Evolutionary conservation across 331 rosid species (phyloP), one percentile per base, ranked within the genome.

Genomic region (Quercus phellos): DNA sequence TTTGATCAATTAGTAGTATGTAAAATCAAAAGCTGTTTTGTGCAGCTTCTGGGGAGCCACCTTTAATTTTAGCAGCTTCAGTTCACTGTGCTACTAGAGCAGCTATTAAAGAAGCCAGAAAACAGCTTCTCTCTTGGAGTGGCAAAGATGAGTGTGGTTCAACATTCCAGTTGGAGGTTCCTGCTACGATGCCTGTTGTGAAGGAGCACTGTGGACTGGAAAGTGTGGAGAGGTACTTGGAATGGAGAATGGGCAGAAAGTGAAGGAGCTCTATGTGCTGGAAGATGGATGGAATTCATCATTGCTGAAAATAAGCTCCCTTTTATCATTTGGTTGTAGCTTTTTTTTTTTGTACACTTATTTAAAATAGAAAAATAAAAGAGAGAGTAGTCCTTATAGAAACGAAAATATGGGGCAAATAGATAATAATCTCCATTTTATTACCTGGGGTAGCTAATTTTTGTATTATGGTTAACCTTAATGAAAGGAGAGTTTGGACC

Each of bases 31-130:
- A 22, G 21, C 79, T 12, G 72, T 46, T 82, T 79, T 54, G 16
- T 84, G 87, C 89, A 94, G 99, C 97, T 85, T 94, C 99, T 42
- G 99, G 99, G 0, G 99, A 94, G 83, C 97, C 99, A 0, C 99
- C 97, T 5, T 72, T 94, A 21, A 85, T 92, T 78, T 82, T 92
- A 30, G 97, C 97, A 4, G 92, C 87, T 76, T 94, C 99, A 0
- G 87, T 94, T 82, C 99, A 94, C 78, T 88, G 97, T 55, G 99
- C 99, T 16, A 77, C 94, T 4, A 87, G 95, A 80, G 92, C 93
- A 22, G 97, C 99, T 16, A 79, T 87, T 51, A 84, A 72, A 81
- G 99, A 86, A 60, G 92, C 97, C 12, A 86, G 97, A 60, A 88
- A 87, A 77, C 97, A 94, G 85, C 79, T 92, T 79, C 81, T 76